Percentiles rank a stretch among this genome's conserved stretches.
Evolutionary conservation across 805 yeast species (phyloP).

Genomic region (Brettanomyces nanus): DNA sequence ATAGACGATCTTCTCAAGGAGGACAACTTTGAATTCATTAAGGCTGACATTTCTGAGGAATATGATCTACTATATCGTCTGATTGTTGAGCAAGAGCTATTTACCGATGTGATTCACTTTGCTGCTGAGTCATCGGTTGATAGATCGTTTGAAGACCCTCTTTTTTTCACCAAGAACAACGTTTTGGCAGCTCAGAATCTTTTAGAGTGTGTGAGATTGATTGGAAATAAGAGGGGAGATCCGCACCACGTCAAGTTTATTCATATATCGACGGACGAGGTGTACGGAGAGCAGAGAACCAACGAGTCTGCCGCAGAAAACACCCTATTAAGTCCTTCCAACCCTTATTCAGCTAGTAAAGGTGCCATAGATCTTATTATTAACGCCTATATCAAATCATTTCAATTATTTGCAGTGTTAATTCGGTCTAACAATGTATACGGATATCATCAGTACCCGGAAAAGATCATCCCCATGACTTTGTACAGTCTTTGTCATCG

Average conservation of each 20-base stretch:
- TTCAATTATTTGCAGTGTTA: not conserved
- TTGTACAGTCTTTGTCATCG: not conserved
- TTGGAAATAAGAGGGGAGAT: not conserved
- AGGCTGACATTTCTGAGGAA: not conserved
- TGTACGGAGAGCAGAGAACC: slow-evolving; percentile 1
- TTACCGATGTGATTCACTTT: slow-evolving; percentile 1
- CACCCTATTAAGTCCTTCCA: not conserved
- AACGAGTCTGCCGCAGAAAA: not conserved
- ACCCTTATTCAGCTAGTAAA: slow-evolving; percentile 3
- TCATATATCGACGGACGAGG: slow-evolving; percentile 2
- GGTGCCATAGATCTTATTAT: slow-evolving; percentile 2
- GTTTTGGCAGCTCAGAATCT: not conserved
- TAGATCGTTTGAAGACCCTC: slow-evolving; percentile 1
- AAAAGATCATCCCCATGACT: slow-evolving; percentile 1
- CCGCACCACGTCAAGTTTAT: not conserved
- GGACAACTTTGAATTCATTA: not conserved
- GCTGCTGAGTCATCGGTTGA: slow-evolving; percentile 3
- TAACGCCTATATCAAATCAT: slow-evolving; percentile 2
- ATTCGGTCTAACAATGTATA: slow-evolving; percentile 2
- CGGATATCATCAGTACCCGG: slow-evolving; percentile 1
- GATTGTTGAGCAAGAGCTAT: not conserved
- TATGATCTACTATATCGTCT: not conserved
- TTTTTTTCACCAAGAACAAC: slow-evolving; percentile 1
- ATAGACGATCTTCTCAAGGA: not conserved
- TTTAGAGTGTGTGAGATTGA: not conserved